A percentile compares a stretch with the other conserved stretches of the same genome.
Evolutionary conservation across 2,329 filamentous ascomycete species (phyloP).

Genomic region (Myriosclerotinia curreyana): DNA sequence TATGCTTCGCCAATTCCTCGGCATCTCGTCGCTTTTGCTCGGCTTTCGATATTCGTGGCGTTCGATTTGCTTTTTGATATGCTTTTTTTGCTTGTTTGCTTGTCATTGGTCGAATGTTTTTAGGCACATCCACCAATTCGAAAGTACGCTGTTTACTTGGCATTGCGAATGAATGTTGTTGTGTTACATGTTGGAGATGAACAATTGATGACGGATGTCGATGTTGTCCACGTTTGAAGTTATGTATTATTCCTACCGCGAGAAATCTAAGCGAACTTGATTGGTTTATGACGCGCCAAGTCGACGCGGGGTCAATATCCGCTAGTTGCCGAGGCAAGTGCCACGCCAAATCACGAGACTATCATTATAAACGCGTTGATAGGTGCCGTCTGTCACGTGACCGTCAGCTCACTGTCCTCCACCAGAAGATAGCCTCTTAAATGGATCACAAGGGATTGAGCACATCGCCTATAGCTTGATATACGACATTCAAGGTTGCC

Average conservation of each 20-base stretch:
- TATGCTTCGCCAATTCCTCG: slow-evolving; percentile 42
- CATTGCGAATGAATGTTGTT: background rate
- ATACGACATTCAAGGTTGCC: too few species aligned
- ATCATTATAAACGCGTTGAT: too few species aligned
- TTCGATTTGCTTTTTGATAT: slow-evolving; percentile 45
- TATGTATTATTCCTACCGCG: background rate
- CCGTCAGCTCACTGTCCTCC: too few species aligned
- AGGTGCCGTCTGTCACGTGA: too few species aligned
- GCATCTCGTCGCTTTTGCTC: slow-evolving; percentile 42
- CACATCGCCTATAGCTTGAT: too few species aligned
- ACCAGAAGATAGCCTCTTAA: too few species aligned
- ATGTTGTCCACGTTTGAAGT: background rate
- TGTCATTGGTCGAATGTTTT: slow-evolving; percentile 46
- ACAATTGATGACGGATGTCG: background rate
- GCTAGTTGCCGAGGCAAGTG: background rate
- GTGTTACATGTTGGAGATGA: background rate
- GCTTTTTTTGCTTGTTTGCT: slow-evolving; percentile 49
- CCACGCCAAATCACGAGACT: background rate
- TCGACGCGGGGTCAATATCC: background rate
- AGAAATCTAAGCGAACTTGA: background rate
- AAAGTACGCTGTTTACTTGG: slow-evolving; percentile 35
- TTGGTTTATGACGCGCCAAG: slow-evolving; percentile 1
- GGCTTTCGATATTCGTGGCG: slow-evolving; percentile 44
- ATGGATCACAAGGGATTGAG: too few species aligned
- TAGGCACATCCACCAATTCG: slow-evolving; percentile 41